Conservation (phyloP, 306 rosid genomes). For the Calophaca sinica region DNA sequence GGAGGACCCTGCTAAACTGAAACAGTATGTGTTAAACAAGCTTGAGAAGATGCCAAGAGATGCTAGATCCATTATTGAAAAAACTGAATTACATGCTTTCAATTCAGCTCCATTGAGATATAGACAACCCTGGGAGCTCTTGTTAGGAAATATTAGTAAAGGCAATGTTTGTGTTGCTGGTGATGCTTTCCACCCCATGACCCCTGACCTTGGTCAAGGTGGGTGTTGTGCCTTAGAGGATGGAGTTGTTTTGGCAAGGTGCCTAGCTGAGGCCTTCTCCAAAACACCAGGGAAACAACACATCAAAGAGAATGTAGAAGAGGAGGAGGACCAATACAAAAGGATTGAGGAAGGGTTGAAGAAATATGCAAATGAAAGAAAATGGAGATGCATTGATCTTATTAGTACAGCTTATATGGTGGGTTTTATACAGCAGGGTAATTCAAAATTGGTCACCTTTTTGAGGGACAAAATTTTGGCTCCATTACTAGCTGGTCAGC, state of each 20-base stretch:
- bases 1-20: slow-evolving; percentile 51
- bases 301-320: neutral
- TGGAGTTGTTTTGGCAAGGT: slow-evolving; percentile 68
- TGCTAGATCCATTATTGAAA: slow-evolving; percentile 51
- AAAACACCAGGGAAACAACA: neutral
- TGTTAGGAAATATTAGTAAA: slow-evolving; percentile 67
- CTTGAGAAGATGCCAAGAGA: slow-evolving; percentile 58
- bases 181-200: slow-evolving; percentile 80
- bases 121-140: slow-evolving; percentile 69
- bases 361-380: slow-evolving; percentile 66
- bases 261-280: slow-evolving; percentile 60
- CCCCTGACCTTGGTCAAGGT: slow-evolving; percentile 75
- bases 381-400: slow-evolving; percentile 73
- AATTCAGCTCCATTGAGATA: slow-evolving; percentile 52
- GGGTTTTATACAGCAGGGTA: slow-evolving; percentile 55
- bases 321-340: slow-evolving; percentile 44
- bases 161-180: slow-evolving; percentile 74
- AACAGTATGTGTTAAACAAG: slow-evolving; percentile 58
- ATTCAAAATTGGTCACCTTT: slow-evolving; percentile 46
- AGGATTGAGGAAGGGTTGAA: slow-evolving; percentile 62
- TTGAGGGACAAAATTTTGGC: slow-evolving; percentile 65
- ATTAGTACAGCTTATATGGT: slow-evolving; percentile 51
- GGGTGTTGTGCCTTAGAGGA: slow-evolving; percentile 72
- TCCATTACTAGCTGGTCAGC: slow-evolving; percentile 35
- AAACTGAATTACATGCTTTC: slow-evolving; percentile 50